A percentile compares a stretch with the other conserved stretches of the same genome.
phyloP scores from a whole-genome alignment of 257 asterid species.

The Fraxinus anomala region DNA sequence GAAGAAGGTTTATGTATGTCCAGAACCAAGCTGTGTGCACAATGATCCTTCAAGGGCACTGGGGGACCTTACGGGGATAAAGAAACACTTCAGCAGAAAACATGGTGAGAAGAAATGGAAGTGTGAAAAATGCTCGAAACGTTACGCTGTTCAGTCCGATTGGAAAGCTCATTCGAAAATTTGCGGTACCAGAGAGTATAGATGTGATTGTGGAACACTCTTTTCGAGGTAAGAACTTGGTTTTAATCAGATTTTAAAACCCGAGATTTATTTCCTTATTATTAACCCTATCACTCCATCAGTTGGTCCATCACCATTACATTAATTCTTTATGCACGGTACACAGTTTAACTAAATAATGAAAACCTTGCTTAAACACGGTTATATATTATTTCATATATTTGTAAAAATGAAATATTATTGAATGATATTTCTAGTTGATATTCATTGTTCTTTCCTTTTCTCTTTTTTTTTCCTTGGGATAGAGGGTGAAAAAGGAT shows the following conservation, averaged over 20 bases:
- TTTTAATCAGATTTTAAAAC: too few relatives aligned
- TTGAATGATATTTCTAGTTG: neutral
- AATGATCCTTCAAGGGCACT: constrained; percentile 66
- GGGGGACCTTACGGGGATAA: constrained; percentile 73
- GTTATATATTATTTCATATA: too few relatives aligned
- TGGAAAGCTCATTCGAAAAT: constrained; percentile 86
- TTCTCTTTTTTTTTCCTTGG: neutral
- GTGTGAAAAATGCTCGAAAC: constrained; percentile 70
- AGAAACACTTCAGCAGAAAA: constrained; percentile 65
- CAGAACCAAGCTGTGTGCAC: constrained; percentile 67
- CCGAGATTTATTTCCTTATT: neutral
- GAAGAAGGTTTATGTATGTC: constrained; percentile 70
- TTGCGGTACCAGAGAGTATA: constrained; percentile 75
- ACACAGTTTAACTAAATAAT: too few relatives aligned
- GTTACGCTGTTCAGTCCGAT: constrained; percentile 76
- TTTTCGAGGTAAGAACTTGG: constrained; percentile 57
- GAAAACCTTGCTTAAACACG: too few relatives aligned
- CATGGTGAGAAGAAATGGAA: constrained; percentile 86
- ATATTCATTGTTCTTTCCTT: neutral
- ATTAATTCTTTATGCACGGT: too few relatives aligned
- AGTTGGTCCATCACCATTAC: too few relatives aligned
- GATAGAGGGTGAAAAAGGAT: neutral
- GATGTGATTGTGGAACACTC: constrained; percentile 77
- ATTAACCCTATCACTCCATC: too few relatives aligned
- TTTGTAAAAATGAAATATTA: too few relatives aligned